phyloP scores from a whole-genome alignment of 2,329 filamentous ascomycete genomes.

The Rutstroemia sp. region DNA sequence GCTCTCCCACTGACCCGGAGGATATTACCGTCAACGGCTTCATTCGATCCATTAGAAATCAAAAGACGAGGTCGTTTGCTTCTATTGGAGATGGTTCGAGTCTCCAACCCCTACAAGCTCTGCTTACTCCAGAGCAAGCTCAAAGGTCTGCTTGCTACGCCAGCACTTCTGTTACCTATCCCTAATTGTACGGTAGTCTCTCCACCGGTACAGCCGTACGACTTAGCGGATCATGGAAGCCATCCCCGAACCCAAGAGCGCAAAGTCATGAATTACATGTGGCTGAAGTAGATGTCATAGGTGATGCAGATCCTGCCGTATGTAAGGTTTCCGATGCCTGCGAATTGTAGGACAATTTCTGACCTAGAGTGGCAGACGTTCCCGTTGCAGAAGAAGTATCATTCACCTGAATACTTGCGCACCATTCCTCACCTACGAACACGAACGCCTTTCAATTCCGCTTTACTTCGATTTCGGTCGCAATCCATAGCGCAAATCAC shows the following conservation, averaged over 20 bases:
- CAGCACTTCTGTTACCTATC: neutral
- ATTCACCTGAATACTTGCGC: constrained; percentile 80
- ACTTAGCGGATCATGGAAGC: constrained; percentile 69
- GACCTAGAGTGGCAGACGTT: constrained; percentile 54
- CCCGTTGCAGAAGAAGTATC: constrained; percentile 94
- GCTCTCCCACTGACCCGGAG: constrained; percentile 36
- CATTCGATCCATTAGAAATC: constrained; percentile 76
- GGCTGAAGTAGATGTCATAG: constrained; percentile 59
- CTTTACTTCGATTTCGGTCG: constrained; percentile 76
- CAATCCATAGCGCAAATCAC: constrained; percentile 66
- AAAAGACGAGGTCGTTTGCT: constrained; percentile 78
- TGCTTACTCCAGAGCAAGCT: constrained; percentile 25
- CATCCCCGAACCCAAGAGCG: constrained; percentile 55
- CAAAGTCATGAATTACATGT: constrained; percentile 80
- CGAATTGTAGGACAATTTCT: constrained; percentile 13
- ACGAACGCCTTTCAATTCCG: constrained; percentile 72
- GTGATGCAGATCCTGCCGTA: constrained; percentile 73
- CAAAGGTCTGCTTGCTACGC: constrained; percentile 12
- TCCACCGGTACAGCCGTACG: constrained; percentile 75
- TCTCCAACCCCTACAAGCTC: constrained; percentile 61
- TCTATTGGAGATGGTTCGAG: constrained; percentile 84
- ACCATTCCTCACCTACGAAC: constrained; percentile 80
- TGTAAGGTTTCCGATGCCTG: constrained; percentile 28
- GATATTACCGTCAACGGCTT: constrained; percentile 63
- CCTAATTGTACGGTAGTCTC: constrained; percentile 46